phyloP scores from a whole-genome alignment of 2,329 filamentous ascomycete species.

The Arachnomyces sp. region DNA sequence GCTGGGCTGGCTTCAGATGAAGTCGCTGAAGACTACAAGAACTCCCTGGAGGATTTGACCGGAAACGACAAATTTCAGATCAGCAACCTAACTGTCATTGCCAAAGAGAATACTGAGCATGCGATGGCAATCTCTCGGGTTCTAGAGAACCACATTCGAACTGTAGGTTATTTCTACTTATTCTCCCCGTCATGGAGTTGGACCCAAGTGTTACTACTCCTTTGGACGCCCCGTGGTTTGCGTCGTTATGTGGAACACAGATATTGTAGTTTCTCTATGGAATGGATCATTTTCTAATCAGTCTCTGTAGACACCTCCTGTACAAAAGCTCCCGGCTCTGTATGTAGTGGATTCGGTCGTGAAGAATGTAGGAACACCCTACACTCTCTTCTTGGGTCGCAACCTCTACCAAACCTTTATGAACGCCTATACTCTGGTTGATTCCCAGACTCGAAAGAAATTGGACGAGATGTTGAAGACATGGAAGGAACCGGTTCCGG shows the following conservation, averaged over 20 bases:
- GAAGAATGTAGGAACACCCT: conserved; percentile 96
- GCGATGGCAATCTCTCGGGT: conserved; percentile 87
- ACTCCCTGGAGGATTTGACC: conserved; percentile 83
- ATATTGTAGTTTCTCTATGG: conserved; percentile 17
- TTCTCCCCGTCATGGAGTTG: conserved; percentile 4
- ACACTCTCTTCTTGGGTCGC: conserved; percentile 87
- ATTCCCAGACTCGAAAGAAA: conserved; percentile 71
- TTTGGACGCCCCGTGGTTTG: conserved; percentile 8
- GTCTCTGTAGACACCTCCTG: conserved; percentile 64
- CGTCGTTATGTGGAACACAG: conserved; percentile 6
- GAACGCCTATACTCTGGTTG: conserved; percentile 89
- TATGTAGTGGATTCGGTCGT: conserved; percentile 98
- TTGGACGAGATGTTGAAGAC: conserved; percentile 97
- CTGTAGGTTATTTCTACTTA: conserved; percentile 57
- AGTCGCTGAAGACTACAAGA: conserved; percentile 90
- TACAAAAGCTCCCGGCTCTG: conserved; percentile 86
- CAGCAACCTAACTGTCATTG: conserved; percentile 93
- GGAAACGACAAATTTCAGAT: conserved; percentile 92
- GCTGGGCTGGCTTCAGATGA: conserved; percentile 61
- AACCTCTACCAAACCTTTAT: conserved; percentile 93
- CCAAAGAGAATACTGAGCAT: conserved; percentile 93
- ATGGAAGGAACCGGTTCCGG: conserved; percentile 94
- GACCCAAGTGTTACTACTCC: too few species aligned
- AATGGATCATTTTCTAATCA: conserved; percentile 22
- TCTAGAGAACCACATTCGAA: conserved; percentile 86